Evolutionary conservation across 176 grass and related monocot genomes (phyloP), one percentile per base, ranked within the genome.

Genomic region (Rhynchospora breviuscula): DNA sequence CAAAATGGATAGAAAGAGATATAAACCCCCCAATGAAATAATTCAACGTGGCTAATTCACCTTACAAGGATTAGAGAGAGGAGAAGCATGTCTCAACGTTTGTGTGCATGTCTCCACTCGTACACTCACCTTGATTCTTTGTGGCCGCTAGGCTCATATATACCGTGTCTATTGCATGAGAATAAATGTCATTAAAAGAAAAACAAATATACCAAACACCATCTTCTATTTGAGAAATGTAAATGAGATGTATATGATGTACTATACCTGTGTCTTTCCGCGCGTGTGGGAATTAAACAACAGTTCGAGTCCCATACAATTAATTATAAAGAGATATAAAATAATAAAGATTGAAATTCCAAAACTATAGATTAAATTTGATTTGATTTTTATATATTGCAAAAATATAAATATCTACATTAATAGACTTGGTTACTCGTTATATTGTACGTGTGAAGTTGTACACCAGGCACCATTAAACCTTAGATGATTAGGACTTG

Each of bases 11-110:
- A 75, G 25, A 46, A 52, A 67, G 64, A 26, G 21, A 46, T 75
- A 23, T 75, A 2, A 53, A 75, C 0, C 19, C 21, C 72, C 72
- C 72, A 76, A 76, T 76, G 72, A 53, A 53, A 76, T 48, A 53
- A 76, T 15, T 76, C 47, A 54, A 76, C 72, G 72, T 76, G 72
- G 72, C 72, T 29, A 76, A 76, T 52, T 76, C 11, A 26, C 6
- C 5, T 15, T 26, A 53, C 72, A 76, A 76, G 26, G 48, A 54
- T 12, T 15, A 14, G 72, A 76, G 72, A 76, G 72, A 76, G 72
- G 48, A 76, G 72, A 25, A 10, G 71, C 71, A 75, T 10, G 46
- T 75, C 71, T 75, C 71, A 75, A 75, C 71, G 71, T 75, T 75
- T 75, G 47, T 52, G 71, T 53, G 11, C 11, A 76, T 54, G 72